A percentile compares a stretch with the other conserved stretches of the same genome.
Conservation (phyloP, 257 asterid genomes). For the Craterostigma plantagineum region DNA sequence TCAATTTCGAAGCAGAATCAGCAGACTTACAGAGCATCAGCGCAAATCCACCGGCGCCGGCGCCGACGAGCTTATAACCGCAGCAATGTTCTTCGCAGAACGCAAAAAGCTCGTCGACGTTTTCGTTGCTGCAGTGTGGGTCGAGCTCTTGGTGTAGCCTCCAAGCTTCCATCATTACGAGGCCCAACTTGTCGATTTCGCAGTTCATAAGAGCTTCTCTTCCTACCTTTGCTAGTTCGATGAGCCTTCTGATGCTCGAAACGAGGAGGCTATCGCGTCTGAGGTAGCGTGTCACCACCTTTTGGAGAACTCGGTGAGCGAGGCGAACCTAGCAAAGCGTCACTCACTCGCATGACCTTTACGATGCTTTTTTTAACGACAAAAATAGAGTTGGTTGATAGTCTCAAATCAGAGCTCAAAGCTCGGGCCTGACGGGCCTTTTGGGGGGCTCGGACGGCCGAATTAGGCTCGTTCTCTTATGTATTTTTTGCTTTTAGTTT, state of each 20-base stretch:
- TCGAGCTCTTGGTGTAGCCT: slow-evolving; percentile 95
- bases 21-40: slow-evolving; percentile 48
- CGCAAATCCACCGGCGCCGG: slow-evolving; percentile 98
- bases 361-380: too few species aligned
- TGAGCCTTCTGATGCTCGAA: slow-evolving; percentile 82
- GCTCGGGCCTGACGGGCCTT: too few species aligned
- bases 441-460: too few species aligned
- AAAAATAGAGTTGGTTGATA: too few species aligned
- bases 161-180: slow-evolving; percentile 75
- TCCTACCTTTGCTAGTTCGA: slow-evolving; percentile 72
- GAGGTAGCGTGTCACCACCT: slow-evolving; percentile 84
- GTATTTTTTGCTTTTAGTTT: too few species aligned
- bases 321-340: slow-evolving; percentile 70
- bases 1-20: slow-evolving; percentile 47
- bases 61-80: slow-evolving; percentile 93
- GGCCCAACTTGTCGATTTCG: slow-evolving; percentile 59
- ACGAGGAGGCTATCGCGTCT: slow-evolving; percentile 73
- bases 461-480: too few species aligned
- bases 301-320: slow-evolving; percentile 87
- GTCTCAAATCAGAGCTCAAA: too few species aligned
- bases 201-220: slow-evolving; percentile 88
- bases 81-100: slow-evolving; percentile 41
- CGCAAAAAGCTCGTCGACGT: slow-evolving; percentile 62
- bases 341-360: too few species aligned
- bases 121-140: slow-evolving; percentile 86